A percentile compares a stretch with the other conserved stretches of the same genome.
These are phyloP conservation scores for Pseudevernia furfuracea DNA, from an alignment of 495 filamentous ascomycete species.

Conservation along the genomic window DNA sequence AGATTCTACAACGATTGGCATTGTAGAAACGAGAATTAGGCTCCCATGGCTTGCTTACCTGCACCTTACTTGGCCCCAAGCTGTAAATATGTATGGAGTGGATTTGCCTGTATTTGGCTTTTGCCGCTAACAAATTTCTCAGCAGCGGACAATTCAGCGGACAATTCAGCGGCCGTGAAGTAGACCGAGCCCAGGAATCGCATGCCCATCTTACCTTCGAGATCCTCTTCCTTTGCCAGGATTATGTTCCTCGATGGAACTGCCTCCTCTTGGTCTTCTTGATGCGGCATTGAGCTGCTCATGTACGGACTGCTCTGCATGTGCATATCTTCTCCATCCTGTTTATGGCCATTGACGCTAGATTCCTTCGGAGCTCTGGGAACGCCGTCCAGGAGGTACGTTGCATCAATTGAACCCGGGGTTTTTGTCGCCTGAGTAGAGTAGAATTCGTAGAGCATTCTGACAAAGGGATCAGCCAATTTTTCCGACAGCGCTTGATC, in stretches of 20 bases:
- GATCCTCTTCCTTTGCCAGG: slow-evolving; percentile 71
- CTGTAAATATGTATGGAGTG: slow-evolving; percentile 82
- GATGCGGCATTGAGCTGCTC: slow-evolving; percentile 51
- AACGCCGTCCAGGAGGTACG: slow-evolving; percentile 72
- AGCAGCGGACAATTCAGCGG: background rate
- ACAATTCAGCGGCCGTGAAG: background rate
- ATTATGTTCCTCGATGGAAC: slow-evolving; percentile 51
- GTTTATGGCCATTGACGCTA: slow-evolving; percentile 24
- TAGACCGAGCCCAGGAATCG: background rate
- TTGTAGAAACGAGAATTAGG: background rate
- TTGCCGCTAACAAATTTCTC: slow-evolving; percentile 45
- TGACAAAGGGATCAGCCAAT: slow-evolving; percentile 13
- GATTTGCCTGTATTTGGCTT: slow-evolving; percentile 60
- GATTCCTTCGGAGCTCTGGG: slow-evolving; percentile 33
- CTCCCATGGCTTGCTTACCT: slow-evolving; percentile 39
- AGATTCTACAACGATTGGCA: slow-evolving; percentile 45
- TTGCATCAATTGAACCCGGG: slow-evolving; percentile 69
- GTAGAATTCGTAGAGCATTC: slow-evolving; percentile 90
- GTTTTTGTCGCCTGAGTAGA: slow-evolving; percentile 67
- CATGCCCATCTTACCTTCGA: slow-evolving; percentile 51
- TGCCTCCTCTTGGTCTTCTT: slow-evolving; percentile 37
- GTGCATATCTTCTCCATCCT: slow-evolving; percentile 58
- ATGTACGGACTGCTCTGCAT: slow-evolving; percentile 66
- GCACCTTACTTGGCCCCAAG: slow-evolving; percentile 59
- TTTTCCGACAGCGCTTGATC: slow-evolving; percentile 3